These are phyloP conservation scores for Cystoisospora suis DNA, from an alignment of 169 alveolate genomes.

Conservation along the genomic window DNA sequence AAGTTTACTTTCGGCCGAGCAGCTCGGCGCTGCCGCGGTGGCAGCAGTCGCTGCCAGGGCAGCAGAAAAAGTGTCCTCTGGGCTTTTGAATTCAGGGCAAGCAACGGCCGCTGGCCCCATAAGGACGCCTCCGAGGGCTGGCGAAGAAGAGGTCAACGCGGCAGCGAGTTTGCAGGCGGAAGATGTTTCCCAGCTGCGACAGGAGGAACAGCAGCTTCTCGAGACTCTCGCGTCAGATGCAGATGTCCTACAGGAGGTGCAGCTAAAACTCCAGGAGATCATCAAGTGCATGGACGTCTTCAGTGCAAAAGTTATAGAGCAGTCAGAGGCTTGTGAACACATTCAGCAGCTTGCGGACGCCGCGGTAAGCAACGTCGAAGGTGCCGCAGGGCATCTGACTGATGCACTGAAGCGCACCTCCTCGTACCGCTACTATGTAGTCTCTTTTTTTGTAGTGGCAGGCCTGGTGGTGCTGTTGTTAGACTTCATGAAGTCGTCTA, in stretches of 20 bases:
- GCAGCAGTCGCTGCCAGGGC: neutral
- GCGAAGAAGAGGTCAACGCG: too few species aligned
- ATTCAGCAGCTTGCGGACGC: constrained; percentile 34
- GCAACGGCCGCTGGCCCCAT: constrained; percentile 18
- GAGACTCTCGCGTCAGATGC: constrained; percentile 27
- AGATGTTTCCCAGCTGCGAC: too few species aligned
- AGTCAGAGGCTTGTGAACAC: constrained; percentile 41
- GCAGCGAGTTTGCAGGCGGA: too few species aligned
- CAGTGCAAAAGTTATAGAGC: constrained; percentile 29
- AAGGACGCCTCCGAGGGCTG: too few species aligned
- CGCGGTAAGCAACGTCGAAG: neutral
- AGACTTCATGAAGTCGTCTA: constrained; percentile 34
- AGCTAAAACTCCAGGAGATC: constrained; percentile 31
- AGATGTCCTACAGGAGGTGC: neutral
- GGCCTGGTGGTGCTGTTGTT: neutral
- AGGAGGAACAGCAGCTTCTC: constrained; percentile 33
- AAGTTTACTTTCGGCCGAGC: neutral
- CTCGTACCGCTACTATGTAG: constrained; percentile 6
- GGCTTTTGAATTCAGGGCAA: neutral
- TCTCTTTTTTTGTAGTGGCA: neutral
- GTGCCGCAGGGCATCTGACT: constrained; percentile 11
- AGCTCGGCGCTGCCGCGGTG: neutral
- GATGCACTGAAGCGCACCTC: constrained; percentile 3
- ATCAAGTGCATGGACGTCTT: constrained; percentile 38
- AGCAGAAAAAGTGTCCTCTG: neutral